phyloP scores from a whole-genome alignment of 2,329 filamentous ascomycete genomes.

The Cercospora citrullina region DNA sequence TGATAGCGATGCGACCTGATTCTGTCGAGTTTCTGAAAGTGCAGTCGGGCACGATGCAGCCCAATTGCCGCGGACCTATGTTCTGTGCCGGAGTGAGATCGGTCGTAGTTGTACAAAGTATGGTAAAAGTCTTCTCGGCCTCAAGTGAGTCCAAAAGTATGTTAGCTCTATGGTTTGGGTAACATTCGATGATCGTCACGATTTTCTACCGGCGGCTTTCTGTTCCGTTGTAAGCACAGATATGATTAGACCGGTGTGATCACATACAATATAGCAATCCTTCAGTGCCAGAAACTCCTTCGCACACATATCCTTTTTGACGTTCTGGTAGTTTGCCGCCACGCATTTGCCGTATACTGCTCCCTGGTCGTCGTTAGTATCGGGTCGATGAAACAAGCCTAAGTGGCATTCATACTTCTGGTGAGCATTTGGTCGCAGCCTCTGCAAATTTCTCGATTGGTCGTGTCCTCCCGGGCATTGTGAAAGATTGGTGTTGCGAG shows the following conservation, averaged over 20 bases:
- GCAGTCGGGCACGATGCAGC: too few relatives aligned
- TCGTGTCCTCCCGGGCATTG: conserved; percentile 52
- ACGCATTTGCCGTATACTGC: conserved; percentile 89
- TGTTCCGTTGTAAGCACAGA: conserved; percentile 14
- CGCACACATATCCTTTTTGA: conserved; percentile 86
- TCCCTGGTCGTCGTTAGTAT: conserved; percentile 56
- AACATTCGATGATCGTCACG: conserved; percentile 10
- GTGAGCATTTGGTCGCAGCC: conserved; percentile 64
- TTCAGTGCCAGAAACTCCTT: conserved; percentile 83
- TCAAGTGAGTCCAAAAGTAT: neutral
- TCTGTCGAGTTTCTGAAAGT: too few relatives aligned
- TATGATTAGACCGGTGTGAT: neutral
- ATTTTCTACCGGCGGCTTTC: conserved; percentile 35
- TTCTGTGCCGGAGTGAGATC: too few relatives aligned
- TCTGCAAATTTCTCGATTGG: conserved; percentile 70
- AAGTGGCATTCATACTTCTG: conserved; percentile 54
- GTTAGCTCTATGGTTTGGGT: neutral
- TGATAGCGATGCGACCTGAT: too few relatives aligned
- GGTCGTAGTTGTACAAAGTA: too few relatives aligned
- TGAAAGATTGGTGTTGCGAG: conserved; percentile 16
- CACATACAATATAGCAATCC: conserved; percentile 77
- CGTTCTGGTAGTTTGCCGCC: conserved; percentile 81
- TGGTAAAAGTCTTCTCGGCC: too few relatives aligned
- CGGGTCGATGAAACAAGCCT: neutral
- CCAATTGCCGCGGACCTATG: too few relatives aligned